Evolutionary conservation across 2,329 filamentous ascomycete genomes (phyloP).

Genomic region (Colletotrichum musicola): DNA sequence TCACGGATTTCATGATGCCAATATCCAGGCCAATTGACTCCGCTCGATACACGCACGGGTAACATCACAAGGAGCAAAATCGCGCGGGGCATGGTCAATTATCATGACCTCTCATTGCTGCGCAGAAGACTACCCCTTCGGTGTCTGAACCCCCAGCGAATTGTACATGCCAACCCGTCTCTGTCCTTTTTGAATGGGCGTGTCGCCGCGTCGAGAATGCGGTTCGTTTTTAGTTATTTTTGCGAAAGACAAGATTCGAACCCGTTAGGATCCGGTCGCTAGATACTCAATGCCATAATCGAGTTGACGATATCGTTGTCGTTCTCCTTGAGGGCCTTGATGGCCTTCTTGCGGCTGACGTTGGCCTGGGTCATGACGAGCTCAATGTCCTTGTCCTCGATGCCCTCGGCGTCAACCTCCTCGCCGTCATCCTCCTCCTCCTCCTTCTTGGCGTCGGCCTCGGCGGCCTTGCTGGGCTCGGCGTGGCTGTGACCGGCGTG

Average conservation of each 20-base stretch:
- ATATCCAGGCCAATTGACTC: not conserved
- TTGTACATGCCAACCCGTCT: conserved; percentile 44
- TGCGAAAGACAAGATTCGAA: conserved; percentile 23
- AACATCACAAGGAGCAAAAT: not conserved
- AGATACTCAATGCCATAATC: conserved; percentile 97
- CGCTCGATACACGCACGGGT: not conserved
- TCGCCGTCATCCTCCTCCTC: conserved; percentile 94
- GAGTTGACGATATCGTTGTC: conserved; percentile 99
- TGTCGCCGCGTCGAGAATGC: conserved; percentile 34
- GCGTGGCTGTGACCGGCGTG: conserved; percentile 80
- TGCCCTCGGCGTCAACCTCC: conserved; percentile 92
- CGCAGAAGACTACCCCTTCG: conserved; percentile 35
- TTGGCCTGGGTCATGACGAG: conserved; percentile 98
- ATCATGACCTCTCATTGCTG: conserved; percentile 35
- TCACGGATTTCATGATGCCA: not conserved
- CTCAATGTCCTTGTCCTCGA: conserved; percentile 99
- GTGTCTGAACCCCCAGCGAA: conserved; percentile 39
- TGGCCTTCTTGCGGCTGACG: conserved; percentile 97
- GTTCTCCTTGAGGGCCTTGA: conserved; percentile 99
- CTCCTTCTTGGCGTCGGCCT: conserved; percentile 76
- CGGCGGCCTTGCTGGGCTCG: conserved; percentile 73
- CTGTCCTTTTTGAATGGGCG: conserved; percentile 38
- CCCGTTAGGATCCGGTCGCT: conserved; percentile 44
- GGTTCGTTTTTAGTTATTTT: conserved; percentile 12
- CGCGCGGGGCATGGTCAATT: conserved; percentile 27